Conservation (phyloP, 352 stramenopile genomes). For the Phytophthora aleatoria region DNA sequence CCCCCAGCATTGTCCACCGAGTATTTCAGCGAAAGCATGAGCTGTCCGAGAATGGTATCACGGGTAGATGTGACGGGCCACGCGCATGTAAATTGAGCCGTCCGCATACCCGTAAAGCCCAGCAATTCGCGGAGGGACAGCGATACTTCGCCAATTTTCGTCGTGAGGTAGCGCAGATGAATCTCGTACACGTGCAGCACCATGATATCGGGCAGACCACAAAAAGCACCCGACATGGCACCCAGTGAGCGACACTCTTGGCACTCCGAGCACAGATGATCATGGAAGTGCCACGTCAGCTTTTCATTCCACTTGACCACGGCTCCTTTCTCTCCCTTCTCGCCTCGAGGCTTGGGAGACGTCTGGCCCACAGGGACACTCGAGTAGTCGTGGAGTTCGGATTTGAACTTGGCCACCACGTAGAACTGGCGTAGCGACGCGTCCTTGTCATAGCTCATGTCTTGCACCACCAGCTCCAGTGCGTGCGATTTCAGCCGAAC, state of each 20-base stretch:
- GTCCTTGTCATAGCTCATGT: constrained; percentile 81
- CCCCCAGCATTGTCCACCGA: constrained; percentile 56
- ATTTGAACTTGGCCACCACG: constrained; percentile 87
- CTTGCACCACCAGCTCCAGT: constrained; percentile 66
- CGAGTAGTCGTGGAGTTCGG: constrained; percentile 79
- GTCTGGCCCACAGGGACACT: constrained; percentile 77
- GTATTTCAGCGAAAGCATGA: constrained; percentile 75
- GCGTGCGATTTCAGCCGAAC: constrained; percentile 64
- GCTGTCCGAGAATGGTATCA: constrained; percentile 71
- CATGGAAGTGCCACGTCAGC: constrained; percentile 77
- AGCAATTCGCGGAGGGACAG: constrained; percentile 80
- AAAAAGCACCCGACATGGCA: constrained; percentile 65
- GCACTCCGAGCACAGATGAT: constrained; percentile 77
- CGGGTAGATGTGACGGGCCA: constrained; percentile 76
- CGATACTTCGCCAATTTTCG: constrained; percentile 81
- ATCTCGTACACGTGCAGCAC: constrained; percentile 87
- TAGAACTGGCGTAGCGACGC: constrained; percentile 81
- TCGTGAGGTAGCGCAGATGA: constrained; percentile 81
- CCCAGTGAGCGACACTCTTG: constrained; percentile 68
- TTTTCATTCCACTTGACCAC: constrained; percentile 79
- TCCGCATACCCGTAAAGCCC: constrained; percentile 73
- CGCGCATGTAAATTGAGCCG: constrained; percentile 55
- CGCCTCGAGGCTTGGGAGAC: constrained; percentile 63
- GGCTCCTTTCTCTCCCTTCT: constrained; percentile 56
- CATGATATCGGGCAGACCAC: constrained; percentile 77